A percentile compares a stretch with the other conserved stretches of the same genome.
Evolutionary conservation across 148 eudicot species (phyloP).

Genomic region (Vaccinium vitisidaea): DNA sequence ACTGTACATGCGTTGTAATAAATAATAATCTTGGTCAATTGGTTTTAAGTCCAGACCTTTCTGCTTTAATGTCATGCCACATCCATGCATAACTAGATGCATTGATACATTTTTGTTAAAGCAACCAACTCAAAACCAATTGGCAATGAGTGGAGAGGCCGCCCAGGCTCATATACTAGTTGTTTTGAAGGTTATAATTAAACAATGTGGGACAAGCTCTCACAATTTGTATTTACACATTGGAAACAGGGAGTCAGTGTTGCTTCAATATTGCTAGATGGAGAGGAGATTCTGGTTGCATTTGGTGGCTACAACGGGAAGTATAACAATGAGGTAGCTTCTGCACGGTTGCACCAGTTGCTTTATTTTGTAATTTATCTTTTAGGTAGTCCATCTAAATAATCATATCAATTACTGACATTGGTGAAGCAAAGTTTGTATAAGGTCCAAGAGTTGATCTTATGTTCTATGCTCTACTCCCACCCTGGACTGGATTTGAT

Average conservation of each 20-base stretch:
- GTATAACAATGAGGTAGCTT: constrained; percentile 86
- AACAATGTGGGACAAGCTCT: no score
- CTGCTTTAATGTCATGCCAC: neutral
- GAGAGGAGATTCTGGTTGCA: constrained; percentile 69
- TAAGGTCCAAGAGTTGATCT: neutral
- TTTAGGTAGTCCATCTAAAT: neutral
- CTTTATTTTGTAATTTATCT: neutral
- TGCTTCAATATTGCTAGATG: constrained; percentile 50
- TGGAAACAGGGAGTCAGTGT: constrained; percentile 80
- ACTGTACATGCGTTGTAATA: neutral
- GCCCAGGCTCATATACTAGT: no score
- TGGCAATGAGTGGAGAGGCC: no score
- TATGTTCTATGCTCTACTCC: neutral
- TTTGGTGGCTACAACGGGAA: constrained; percentile 98
- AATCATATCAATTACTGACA: neutral
- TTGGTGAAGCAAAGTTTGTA: neutral
- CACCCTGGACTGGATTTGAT: neutral
- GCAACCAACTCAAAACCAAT: no score
- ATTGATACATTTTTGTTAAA: neutral
- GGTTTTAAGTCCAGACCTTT: neutral
- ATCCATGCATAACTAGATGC: neutral
- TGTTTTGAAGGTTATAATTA: no score
- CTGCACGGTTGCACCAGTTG: neutral
- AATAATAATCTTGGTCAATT: neutral
- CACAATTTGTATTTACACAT: neutral